Percentiles rank a stretch among this genome's conserved stretches.
These are phyloP conservation scores for Sarocladium oryzae DNA, from an alignment of 2,329 filamentous ascomycete species.

Conservation along the genomic window DNA sequence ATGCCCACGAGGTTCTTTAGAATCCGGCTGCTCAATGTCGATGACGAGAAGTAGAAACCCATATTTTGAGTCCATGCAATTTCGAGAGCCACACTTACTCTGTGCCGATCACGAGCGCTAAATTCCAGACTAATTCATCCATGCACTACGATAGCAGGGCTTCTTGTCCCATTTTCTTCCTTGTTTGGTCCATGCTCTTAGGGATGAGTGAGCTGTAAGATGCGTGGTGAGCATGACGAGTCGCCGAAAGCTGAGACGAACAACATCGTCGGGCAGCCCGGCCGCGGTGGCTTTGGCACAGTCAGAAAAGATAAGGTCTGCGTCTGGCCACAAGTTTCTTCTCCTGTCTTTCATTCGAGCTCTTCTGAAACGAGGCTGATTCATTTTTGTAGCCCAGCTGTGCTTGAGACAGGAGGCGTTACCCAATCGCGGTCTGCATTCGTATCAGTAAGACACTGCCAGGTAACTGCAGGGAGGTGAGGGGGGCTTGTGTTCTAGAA, in stretches of 20 bases:
- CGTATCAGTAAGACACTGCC: background rate
- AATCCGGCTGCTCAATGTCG: background rate
- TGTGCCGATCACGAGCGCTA: constrained; percentile 6
- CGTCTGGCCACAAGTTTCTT: background rate
- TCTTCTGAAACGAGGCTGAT: background rate
- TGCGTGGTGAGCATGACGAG: background rate
- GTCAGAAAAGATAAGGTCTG: background rate
- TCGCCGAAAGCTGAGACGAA: constrained; percentile 1
- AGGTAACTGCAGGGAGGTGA: background rate
- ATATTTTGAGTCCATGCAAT: background rate
- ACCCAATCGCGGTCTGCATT: background rate
- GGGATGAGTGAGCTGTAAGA: background rate
- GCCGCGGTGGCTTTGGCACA: background rate
- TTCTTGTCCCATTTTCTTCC: background rate
- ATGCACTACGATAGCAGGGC: background rate
- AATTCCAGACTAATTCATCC: background rate
- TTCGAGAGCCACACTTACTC: background rate
- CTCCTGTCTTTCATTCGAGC: background rate
- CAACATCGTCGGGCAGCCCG: background rate
- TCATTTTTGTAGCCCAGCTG: background rate
- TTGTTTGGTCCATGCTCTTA: background rate
- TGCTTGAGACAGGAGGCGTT: constrained; percentile 1
- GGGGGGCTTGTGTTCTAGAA: constrained; percentile 1
- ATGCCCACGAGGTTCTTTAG: background rate
- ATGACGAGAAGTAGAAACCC: background rate